Percentiles rank a stretch among this genome's conserved stretches.
Evolutionary conservation across 179 eudicot species (phyloP).

Genomic region (Beta macrorhiza): DNA sequence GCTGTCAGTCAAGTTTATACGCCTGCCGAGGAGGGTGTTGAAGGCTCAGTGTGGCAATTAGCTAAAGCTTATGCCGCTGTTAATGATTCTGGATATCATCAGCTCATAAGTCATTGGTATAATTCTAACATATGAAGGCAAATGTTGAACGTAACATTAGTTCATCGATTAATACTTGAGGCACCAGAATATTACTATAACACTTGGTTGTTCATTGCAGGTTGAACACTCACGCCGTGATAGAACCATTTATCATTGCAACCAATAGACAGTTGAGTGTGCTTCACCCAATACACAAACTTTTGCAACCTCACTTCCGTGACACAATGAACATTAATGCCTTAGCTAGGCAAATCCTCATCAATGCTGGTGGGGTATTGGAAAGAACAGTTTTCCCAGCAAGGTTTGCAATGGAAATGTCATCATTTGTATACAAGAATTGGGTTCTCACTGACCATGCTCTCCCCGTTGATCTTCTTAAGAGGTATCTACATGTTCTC

Average conservation of each 20-base stretch:
- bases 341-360: conserved; percentile 64
- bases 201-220: conserved; percentile 34
- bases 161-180: not conserved
- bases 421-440: conserved; percentile 51
- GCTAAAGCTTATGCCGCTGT: conserved; percentile 51
- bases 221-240: conserved; percentile 71
- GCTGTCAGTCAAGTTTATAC: conserved; percentile 39
- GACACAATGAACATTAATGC: conserved; percentile 81
- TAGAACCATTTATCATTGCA: conserved; percentile 76
- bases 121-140: not conserved
- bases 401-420: conserved; percentile 68
- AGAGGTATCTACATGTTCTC: conserved; percentile 42
- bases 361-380: conserved; percentile 66
- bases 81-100: conserved; percentile 56
- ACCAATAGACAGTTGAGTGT: conserved; percentile 75
- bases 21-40: conserved; percentile 42
- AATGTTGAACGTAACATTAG: not conserved
- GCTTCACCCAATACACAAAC: conserved; percentile 75
- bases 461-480: conserved; percentile 70
- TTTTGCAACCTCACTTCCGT: conserved; percentile 73
- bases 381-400: conserved; percentile 68
- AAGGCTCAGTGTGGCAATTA: conserved; percentile 47
- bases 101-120: conserved; percentile 57
- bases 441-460: conserved; percentile 77
- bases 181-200: not conserved